A percentile compares a stretch with the other conserved stretches of the same genome.
Evolutionary conservation across 2,329 filamentous ascomycete genomes (phyloP).

Genomic region (Plectosphaerella plurivora): DNA sequence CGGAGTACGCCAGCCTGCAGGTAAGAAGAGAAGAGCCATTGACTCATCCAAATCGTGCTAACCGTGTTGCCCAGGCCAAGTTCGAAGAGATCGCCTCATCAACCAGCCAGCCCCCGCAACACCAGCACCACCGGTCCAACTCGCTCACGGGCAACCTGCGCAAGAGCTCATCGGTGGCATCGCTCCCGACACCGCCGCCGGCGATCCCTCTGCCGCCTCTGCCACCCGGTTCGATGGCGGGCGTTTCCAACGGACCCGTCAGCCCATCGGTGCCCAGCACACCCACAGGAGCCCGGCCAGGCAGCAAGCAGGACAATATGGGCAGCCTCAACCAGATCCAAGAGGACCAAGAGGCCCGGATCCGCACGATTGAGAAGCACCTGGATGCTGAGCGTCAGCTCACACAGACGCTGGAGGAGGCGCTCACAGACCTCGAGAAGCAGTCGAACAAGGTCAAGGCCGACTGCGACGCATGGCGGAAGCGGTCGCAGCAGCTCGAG

Average conservation of each 20-base stretch:
- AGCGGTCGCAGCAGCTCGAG: slow-evolving; percentile 75
- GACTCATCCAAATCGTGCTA: slow-evolving; percentile 11
- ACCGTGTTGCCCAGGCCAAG: slow-evolving; percentile 44
- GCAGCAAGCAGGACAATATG: slow-evolving; percentile 66
- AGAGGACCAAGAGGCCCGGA: slow-evolving; percentile 92
- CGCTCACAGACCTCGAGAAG: slow-evolving; percentile 86
- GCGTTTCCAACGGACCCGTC: slow-evolving; percentile 30
- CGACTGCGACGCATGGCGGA: slow-evolving; percentile 87
- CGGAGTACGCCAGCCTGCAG: slow-evolving; percentile 74
- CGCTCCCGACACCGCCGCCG: slow-evolving; percentile 87
- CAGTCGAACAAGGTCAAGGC: slow-evolving; percentile 88
- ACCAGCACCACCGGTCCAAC: slow-evolving; percentile 50
- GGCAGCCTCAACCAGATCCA: slow-evolving; percentile 71
- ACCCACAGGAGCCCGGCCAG: slow-evolving; percentile 61
- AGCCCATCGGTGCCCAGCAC: slow-evolving; percentile 38
- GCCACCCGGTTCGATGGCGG: slow-evolving; percentile 40
- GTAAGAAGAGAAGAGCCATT: slow-evolving; percentile 40
- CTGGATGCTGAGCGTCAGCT: slow-evolving; percentile 94
- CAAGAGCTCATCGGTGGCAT: slow-evolving; percentile 78
- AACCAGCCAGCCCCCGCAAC: slow-evolving; percentile 26
- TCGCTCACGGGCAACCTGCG: slow-evolving; percentile 65
- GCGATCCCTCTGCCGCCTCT: slow-evolving; percentile 94
- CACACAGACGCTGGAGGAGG: slow-evolving; percentile 91
- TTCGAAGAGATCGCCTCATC: slow-evolving; percentile 45
- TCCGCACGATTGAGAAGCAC: slow-evolving; percentile 95